These are phyloP conservation scores for Gastrolobium villosum DNA, from an alignment of 306 rosid genomes.

Conservation along the genomic window DNA sequence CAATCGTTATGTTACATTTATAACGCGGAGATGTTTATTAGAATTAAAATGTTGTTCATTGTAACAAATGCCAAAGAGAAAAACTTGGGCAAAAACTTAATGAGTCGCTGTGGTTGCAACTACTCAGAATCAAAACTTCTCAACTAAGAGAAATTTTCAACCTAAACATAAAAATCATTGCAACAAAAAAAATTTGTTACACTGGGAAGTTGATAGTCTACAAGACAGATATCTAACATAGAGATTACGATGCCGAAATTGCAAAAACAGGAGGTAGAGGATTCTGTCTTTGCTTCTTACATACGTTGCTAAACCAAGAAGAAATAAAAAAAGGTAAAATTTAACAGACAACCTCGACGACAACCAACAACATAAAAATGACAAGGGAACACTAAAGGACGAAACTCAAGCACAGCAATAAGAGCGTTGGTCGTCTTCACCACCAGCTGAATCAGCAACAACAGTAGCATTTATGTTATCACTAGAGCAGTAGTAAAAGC, in stretches of 20 bases:
- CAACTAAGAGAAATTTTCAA: neutral
- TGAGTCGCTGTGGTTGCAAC: too few relatives aligned
- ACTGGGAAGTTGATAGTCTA: constrained; percentile 43
- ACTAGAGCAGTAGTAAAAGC: constrained; percentile 63
- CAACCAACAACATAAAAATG: constrained; percentile 39
- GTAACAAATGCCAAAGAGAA: too few relatives aligned
- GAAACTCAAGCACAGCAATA: constrained; percentile 71
- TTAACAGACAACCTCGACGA: constrained; percentile 45
- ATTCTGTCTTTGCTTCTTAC: constrained; percentile 47
- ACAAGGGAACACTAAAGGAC: constrained; percentile 20
- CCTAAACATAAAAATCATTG: constrained; percentile 2
- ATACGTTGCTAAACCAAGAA: constrained; percentile 42
- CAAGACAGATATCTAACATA: constrained; percentile 47
- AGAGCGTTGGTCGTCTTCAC: constrained; percentile 84
- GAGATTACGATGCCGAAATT: constrained; percentile 57
- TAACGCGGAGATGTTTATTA: too few relatives aligned
- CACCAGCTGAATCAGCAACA: constrained; percentile 56
- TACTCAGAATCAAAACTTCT: too few relatives aligned
- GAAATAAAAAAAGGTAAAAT: neutral
- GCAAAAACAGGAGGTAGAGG: constrained; percentile 51
- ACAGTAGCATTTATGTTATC: constrained; percentile 53
- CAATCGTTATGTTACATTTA: too few relatives aligned
- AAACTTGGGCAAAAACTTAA: too few relatives aligned
- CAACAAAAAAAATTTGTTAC: constrained; percentile 23
- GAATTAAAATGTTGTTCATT: too few relatives aligned